phyloP scores from a whole-genome alignment of 2,329 filamentous ascomycete species.

The Aspergillus calidoustus region DNA sequence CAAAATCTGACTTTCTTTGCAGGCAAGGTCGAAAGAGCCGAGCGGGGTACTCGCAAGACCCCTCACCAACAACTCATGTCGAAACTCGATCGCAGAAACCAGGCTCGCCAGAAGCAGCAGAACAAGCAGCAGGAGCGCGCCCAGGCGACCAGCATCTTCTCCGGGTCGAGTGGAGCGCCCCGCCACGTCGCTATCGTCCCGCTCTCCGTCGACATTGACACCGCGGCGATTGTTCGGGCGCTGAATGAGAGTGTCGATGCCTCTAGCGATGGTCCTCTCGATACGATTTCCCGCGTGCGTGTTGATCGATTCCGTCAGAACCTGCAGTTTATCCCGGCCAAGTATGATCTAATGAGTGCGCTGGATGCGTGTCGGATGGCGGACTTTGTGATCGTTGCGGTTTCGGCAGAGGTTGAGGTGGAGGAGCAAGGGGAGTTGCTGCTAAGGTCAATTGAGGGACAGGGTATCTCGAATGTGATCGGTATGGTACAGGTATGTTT shows the following conservation, averaged over 20 bases:
- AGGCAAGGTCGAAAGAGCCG: constrained; percentile 77
- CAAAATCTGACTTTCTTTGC: constrained; percentile 6
- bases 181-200: constrained; percentile 88
- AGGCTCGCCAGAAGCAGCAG: constrained; percentile 86
- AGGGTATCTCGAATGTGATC: constrained; percentile 92
- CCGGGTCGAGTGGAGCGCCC: constrained; percentile 84
- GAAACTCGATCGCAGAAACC: constrained; percentile 92
- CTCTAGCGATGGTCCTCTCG: constrained; percentile 64
- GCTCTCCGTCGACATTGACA: constrained; percentile 74
- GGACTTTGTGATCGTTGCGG: constrained; percentile 86
- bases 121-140: constrained; percentile 83
- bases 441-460: constrained; percentile 84
- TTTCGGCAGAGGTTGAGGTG: constrained; percentile 77
- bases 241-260: constrained; percentile 83
- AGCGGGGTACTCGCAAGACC: constrained; percentile 78
- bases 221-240: constrained; percentile 66
- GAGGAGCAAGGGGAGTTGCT: constrained; percentile 84
- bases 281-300: constrained; percentile 65
- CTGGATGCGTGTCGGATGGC: constrained; percentile 86
- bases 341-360: constrained; percentile 74
- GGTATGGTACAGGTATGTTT: constrained; percentile 69
- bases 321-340: constrained; percentile 78
- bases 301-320: constrained; percentile 96
- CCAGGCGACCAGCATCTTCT: constrained; percentile 78
- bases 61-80: constrained; percentile 97